Evolutionary conservation across 2,329 filamentous ascomycete genomes (phyloP).

Genomic region (Fusarium sp.): DNA sequence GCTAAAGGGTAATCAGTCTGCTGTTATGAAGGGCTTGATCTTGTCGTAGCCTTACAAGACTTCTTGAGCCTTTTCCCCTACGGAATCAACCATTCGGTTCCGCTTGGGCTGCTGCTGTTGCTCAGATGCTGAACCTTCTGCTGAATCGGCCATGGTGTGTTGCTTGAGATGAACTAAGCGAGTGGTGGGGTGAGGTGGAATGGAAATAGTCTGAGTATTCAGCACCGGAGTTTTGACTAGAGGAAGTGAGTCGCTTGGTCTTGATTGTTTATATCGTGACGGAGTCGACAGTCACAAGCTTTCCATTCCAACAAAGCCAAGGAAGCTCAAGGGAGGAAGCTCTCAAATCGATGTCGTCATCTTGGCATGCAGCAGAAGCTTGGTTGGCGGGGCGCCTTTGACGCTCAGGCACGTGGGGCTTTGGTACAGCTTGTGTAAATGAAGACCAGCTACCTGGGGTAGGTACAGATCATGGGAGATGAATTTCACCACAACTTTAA

Average conservation of each 20-base stretch:
- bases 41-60: slow-evolving; percentile 54
- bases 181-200: background rate
- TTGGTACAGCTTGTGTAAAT: background rate
- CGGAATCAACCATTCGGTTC: slow-evolving; percentile 52
- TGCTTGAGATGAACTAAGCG: background rate
- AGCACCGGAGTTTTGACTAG: background rate
- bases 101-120: slow-evolving; percentile 37
- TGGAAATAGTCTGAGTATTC: background rate
- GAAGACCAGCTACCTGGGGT: background rate
- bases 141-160: slow-evolving; percentile 42
- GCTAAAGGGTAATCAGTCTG: slow-evolving; percentile 49
- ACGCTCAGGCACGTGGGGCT: slow-evolving; percentile 19
- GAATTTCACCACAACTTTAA: background rate
- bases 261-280: slow-evolving; percentile 16
- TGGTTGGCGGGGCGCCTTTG: slow-evolving; percentile 5
- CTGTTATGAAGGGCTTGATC: background rate
- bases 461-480: background rate
- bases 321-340: slow-evolving; percentile 28
- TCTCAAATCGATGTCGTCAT: slow-evolving; percentile 40
- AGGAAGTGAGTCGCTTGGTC: background rate
- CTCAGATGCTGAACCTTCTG: slow-evolving; percentile 35
- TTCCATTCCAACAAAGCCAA: slow-evolving; percentile 27
- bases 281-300: slow-evolving; percentile 29
- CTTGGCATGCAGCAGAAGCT: slow-evolving; percentile 7
- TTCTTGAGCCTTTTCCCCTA: slow-evolving; percentile 61